A percentile compares a stretch with the other conserved stretches of the same genome.
Evolutionary conservation across 257 asterid species (phyloP).

Genomic region (Catharanthus roseus): DNA sequence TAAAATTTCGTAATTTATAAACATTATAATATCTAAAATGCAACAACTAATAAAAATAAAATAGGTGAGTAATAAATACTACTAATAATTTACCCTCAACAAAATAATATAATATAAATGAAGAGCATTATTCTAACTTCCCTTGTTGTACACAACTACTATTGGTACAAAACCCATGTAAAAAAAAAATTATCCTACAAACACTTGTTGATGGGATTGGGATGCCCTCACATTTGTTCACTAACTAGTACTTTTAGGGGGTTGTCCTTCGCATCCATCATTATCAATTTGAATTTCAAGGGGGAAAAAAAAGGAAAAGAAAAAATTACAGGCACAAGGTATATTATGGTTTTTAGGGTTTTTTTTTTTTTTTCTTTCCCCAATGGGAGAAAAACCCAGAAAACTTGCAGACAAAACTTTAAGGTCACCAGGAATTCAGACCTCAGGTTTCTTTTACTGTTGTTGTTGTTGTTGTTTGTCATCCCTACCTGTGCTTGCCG

Average conservation of each 20-base stretch:
- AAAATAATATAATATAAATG: background rate
- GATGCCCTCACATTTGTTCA: background rate
- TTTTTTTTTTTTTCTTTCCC: background rate
- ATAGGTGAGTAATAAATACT: too few relatives aligned
- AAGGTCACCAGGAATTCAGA: slow-evolving; percentile 12
- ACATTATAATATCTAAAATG: too few relatives aligned
- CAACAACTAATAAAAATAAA: too few relatives aligned
- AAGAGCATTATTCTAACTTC: slow-evolving; percentile 11
- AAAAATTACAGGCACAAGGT: slow-evolving; percentile 1
- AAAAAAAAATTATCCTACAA: slow-evolving; percentile 10
- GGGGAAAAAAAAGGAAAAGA: too few relatives aligned
- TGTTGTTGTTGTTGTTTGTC: too few relatives aligned
- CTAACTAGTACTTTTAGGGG: slow-evolving; percentile 22
- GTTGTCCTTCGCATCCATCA: background rate
- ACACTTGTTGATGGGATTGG: too few relatives aligned
- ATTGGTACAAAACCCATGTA: slow-evolving; percentile 17
- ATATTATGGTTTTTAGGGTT: too few relatives aligned
- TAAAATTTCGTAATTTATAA: too few relatives aligned
- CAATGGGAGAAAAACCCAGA: slow-evolving; percentile 11
- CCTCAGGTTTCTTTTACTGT: slow-evolving; percentile 7
- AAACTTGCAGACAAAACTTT: slow-evolving; percentile 22
- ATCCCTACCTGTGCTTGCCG: slow-evolving; percentile 14
- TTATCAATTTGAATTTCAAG: background rate
- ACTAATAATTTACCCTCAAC: too few relatives aligned
- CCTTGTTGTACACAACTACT: slow-evolving; percentile 6